Conservation (phyloP, 176 grass and related monocot genomes). For the Saccharum spontaneum region DNA sequence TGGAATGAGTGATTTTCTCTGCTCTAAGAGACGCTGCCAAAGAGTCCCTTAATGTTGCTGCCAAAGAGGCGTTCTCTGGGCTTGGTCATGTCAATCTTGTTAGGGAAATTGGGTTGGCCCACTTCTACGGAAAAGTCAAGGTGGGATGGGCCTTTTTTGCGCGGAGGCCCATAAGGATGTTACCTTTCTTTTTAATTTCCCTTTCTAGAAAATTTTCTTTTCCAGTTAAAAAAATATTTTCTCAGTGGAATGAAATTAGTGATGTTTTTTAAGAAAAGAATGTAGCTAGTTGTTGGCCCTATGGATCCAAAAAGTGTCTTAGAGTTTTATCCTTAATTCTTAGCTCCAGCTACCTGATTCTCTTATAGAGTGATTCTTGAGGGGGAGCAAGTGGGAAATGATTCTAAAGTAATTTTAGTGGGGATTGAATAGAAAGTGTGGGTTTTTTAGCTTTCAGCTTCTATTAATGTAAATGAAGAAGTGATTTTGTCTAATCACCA, state of each 20-base stretch:
- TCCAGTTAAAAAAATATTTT: neutral
- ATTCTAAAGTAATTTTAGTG: neutral
- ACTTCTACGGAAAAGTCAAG: neutral
- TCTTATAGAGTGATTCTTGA: neutral
- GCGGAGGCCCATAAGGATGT: neutral
- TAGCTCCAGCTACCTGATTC: neutral
- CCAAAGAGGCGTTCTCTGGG: too few relatives aligned
- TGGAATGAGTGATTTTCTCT: too few relatives aligned
- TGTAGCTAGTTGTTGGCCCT: too few relatives aligned
- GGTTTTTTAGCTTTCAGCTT: too few relatives aligned
- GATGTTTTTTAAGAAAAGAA: neutral
- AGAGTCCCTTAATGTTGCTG: too few relatives aligned
- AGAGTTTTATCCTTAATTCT: neutral
- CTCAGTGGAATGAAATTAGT: neutral
- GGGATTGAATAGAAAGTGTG: too few relatives aligned
- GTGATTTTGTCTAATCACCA: too few relatives aligned
- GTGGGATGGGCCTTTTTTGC: neutral
- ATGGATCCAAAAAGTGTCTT: neutral
- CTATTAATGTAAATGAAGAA: neutral
- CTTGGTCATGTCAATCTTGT: neutral
- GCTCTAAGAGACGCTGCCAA: too few relatives aligned
- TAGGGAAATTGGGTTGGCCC: neutral
- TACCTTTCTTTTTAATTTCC: neutral
- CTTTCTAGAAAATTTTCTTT: neutral
- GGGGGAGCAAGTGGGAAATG: neutral